Evolutionary conservation across 1,284 basidiomycete genomes (phyloP).

Genomic region (Neonothopanus nambi): DNA sequence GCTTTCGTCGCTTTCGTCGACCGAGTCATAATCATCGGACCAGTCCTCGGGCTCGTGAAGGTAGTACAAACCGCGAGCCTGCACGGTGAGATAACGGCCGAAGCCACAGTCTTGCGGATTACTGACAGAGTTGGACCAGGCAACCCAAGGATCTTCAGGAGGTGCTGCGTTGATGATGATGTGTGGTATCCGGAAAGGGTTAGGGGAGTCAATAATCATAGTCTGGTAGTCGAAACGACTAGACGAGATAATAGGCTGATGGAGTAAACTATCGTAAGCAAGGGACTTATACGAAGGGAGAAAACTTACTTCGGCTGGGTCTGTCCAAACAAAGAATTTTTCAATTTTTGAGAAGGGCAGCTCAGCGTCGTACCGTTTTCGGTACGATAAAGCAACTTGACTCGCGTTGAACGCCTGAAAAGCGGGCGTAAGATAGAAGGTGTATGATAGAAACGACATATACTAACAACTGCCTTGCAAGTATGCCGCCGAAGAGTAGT

Average conservation of each 20-base stretch:
- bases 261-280: background rate
- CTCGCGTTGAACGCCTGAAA: conserved; percentile 12
- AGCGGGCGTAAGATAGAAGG: background rate
- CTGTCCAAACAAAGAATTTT: conserved; percentile 13
- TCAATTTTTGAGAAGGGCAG: conserved; percentile 11
- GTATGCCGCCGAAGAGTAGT: conserved; percentile 6
- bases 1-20: background rate
- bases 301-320: conserved; percentile 16
- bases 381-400: conserved; percentile 2
- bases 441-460: background rate
- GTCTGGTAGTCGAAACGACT: conserved; percentile 3
- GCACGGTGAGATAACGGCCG: conserved; percentile 13
- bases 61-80: conserved; percentile 8
- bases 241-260: conserved; percentile 11
- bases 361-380: conserved; percentile 11
- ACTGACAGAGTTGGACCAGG: conserved; percentile 8
- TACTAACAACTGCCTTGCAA: conserved; percentile 11
- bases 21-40: background rate
- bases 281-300: background rate
- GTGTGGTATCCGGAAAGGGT: conserved; percentile 15
- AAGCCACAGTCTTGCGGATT: conserved; percentile 14
- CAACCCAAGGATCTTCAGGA: conserved; percentile 14
- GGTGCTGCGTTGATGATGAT: conserved; percentile 15
- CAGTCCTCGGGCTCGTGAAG: conserved; percentile 10
- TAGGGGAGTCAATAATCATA: conserved; percentile 15